Evolutionary conservation across 257 asterid genomes (phyloP), one percentile per base, ranked within the genome.

Genomic region (Primulina huaijiensis): DNA sequence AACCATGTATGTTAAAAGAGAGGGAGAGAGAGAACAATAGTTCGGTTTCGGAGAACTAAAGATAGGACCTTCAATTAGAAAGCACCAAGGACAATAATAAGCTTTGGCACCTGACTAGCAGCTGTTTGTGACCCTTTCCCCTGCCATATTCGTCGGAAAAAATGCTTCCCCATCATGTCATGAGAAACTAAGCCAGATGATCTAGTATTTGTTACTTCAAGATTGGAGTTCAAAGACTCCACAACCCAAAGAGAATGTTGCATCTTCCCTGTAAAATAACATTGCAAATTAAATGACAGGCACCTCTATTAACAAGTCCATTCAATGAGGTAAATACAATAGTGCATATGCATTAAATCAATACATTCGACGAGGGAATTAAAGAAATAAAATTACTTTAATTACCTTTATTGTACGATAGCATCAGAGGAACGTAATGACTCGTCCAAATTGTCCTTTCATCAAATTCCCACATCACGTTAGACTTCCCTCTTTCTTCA

Each of bases 391-490:
- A 64, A 55, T 70, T 27, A 69, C 33, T 62, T 64, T 59, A n/a
- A 53, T 75, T 67, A 87, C 99, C 99, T 87, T 87, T 87, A 79
- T 90, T 90, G 76, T 86, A 84, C 69, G 99, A 87, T 16, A 72
- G 96, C 92, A 90, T 87, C 78, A 90, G 66, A 76, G 97, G 96
- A 75, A 89, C 77, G 73, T 72, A 67, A 20, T 93, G 89, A 75
- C 95, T 84, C 5, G 97, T 93, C 99, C 99, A 93, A 61, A 93
- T 86, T 23, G 96, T 90, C 77, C 76, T 82, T 80, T 93, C 99
- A 75, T 93, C 99, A 69, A 89, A 89, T 82, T 90, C 97, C 77
- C 83, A 83, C 82, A 90, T 87, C 72, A 84, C 61, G 71, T 78
- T 86, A 59, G 78, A 74, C 79, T 86, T 90, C 69, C 97, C 97